A percentile compares a stretch with the other conserved stretches of the same genome.
phyloP scores from a whole-genome alignment of 805 yeast genomes.

The Kluyveromyces dobzhanskii region DNA sequence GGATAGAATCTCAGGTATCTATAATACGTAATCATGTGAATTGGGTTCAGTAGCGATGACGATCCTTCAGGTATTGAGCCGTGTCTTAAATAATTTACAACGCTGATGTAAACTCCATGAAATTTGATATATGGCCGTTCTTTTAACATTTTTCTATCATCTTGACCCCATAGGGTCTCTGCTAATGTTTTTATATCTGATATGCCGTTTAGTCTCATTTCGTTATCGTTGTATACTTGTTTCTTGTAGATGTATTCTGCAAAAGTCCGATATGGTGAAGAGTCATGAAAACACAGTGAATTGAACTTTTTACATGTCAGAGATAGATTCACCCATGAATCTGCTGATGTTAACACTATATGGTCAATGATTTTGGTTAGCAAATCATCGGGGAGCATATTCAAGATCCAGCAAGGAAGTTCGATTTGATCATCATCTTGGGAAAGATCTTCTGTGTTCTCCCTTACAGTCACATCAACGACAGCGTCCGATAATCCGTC shows the following conservation, averaged over 20 bases:
- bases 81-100: conserved; percentile 73
- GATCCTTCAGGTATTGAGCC: conserved; percentile 68
- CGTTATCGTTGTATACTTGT: conserved; percentile 44
- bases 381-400: conserved; percentile 49
- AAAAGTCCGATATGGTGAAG: conserved; percentile 42
- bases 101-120: conserved; percentile 78
- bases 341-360: conserved; percentile 42
- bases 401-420: conserved; percentile 35
- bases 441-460: conserved; percentile 17
- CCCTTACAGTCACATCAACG: conserved; percentile 6
- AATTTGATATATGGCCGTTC: conserved; percentile 72
- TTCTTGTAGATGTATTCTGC: conserved; percentile 43
- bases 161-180: conserved; percentile 34
- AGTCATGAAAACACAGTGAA: conserved; percentile 45
- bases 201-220: conserved; percentile 32
- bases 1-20: conserved; percentile 75
- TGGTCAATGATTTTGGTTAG: conserved; percentile 42
- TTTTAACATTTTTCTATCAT: conserved; percentile 31
- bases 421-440: conserved; percentile 18
- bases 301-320: conserved; percentile 51
- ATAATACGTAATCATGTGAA: conserved; percentile 79
- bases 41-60: conserved; percentile 62
- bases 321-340: conserved; percentile 57
- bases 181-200: conserved; percentile 28
- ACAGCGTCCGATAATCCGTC: conserved; percentile 8